Percentiles rank a stretch among this genome's conserved stretches.
Evolutionary conservation across 2,329 filamentous ascomycete species (phyloP).

Genomic region (Leptosphaerulina australis): DNA sequence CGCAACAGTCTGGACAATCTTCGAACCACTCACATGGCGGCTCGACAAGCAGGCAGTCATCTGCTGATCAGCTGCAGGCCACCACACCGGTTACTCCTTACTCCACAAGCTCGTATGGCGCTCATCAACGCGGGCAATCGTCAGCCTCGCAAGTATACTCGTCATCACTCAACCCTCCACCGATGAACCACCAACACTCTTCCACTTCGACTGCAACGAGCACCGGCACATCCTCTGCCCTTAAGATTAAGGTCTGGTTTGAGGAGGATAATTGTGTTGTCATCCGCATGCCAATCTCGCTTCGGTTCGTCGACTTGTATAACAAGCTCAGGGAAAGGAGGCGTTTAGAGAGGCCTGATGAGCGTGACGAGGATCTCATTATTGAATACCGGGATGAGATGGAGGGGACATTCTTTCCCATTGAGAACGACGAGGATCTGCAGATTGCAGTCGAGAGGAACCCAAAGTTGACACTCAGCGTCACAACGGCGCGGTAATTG

Average conservation of each 20-base stretch:
- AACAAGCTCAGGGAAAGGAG: slow-evolving; percentile 85
- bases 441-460: slow-evolving; percentile 81
- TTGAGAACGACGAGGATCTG: slow-evolving; percentile 81
- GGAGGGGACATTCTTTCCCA: slow-evolving; percentile 72
- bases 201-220: slow-evolving; percentile 36
- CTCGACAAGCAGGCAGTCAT: slow-evolving; percentile 46
- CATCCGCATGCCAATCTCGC: slow-evolving; percentile 83
- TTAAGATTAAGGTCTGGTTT: slow-evolving; percentile 96
- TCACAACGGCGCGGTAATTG: slow-evolving; percentile 37
- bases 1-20: slow-evolving; percentile 57
- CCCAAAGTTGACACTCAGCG: slow-evolving; percentile 77
- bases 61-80: slow-evolving; percentile 47
- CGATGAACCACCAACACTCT: slow-evolving; percentile 48
- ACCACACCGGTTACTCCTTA: slow-evolving; percentile 45
- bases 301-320: slow-evolving; percentile 76
- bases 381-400: slow-evolving; percentile 87
- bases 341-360: slow-evolving; percentile 64
- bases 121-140: slow-evolving; percentile 51
- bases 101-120: slow-evolving; percentile 48
- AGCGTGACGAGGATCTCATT: slow-evolving; percentile 70
- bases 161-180: slow-evolving; percentile 39
- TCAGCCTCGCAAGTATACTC: slow-evolving; percentile 40
- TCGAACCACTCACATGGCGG: slow-evolving; percentile 46
- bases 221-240: slow-evolving; percentile 42
- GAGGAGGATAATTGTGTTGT: slow-evolving; percentile 85